These are phyloP conservation scores for Elsinoe necatrix DNA, from an alignment of 2,329 filamentous ascomycete species.

Conservation along the genomic window DNA sequence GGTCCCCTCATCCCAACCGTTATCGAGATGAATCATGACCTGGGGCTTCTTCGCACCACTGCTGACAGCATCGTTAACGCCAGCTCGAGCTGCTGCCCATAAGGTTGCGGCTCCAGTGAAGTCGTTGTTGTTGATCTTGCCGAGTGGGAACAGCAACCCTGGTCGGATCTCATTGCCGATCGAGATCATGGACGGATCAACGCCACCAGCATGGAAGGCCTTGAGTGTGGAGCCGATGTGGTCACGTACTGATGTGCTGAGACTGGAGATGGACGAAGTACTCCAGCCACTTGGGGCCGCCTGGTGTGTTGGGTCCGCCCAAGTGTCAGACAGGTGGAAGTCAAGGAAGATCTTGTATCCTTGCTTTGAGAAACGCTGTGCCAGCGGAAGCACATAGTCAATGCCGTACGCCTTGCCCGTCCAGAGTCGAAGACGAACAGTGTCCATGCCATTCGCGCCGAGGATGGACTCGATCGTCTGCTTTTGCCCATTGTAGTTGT, in stretches of 20 bases:
- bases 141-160: constrained; percentile 31
- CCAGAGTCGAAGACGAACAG: constrained; percentile 27
- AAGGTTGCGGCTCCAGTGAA: constrained; percentile 28
- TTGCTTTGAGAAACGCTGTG: constrained; percentile 28
- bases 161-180: constrained; percentile 33
- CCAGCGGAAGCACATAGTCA: constrained; percentile 29
- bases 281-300: constrained; percentile 30
- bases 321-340: constrained; percentile 26
- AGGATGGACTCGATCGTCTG: constrained; percentile 26
- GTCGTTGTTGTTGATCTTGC: constrained; percentile 27
- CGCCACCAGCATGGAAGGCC: constrained; percentile 32
- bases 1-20: constrained; percentile 27
- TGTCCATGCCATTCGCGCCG: constrained; percentile 30
- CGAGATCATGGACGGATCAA: constrained; percentile 34
- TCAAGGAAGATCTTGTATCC: constrained; percentile 33
- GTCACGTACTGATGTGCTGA: constrained; percentile 25
- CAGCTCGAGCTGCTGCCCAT: constrained; percentile 26
- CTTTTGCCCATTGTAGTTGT: constrained; percentile 1
- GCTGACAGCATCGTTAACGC: constrained; percentile 26
- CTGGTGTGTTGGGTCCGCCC: constrained; percentile 33
- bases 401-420: constrained; percentile 22
- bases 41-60: constrained; percentile 26
- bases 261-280: constrained; percentile 30
- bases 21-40: constrained; percentile 28
- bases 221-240: constrained; percentile 33